Evolutionary conservation across 305 asterid species (phyloP), one percentile per base, ranked within the genome.

Genomic region (Ajuga reptans): DNA sequence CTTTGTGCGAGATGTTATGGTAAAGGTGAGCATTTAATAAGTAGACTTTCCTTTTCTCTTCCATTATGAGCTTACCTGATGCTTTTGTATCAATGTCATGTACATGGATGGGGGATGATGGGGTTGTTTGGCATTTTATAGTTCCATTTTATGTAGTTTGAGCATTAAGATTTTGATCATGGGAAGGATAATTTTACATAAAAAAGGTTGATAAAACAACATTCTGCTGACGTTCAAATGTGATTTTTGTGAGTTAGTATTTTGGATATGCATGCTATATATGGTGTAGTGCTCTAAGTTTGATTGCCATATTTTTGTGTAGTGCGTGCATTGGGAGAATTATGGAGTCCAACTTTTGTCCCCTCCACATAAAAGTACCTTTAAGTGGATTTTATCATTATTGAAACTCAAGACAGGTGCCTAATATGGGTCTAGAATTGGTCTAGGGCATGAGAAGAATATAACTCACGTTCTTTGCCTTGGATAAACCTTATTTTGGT

Each of bases 1-100:
- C 72, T 85, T 81, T 64, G 79, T 50, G 45, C 81, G 82, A 47
- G 86, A 82, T 75, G 78, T 79, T 54, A 83, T 83, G 91, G 79
- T 80, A 49, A 85, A 85, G 91, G 91, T 83, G 47, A 78, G 86
- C 72, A 14, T 33, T 69, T 75, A 42, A 58, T 49, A 72, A 50
- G 39, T 36, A 65, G 17, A 29, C 37, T 43, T 61, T 54, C 21
- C 6, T 16, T n/a, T 66, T 41, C 5, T 37, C 50, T 78, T 64
- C 69, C 11, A 6, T 56, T 66, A 59, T 36, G 62, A 27, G 57
- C 56, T 61, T 73, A 27, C 49, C 51, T 71, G 68, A 54, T 64
- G 53, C 49, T 15, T 49, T 52, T 31, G 7, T 67, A 41, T 45
- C 39, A 56, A 58, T 43, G 39, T 59, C 63, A 27, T 60, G 51